Conservation (phyloP, 1,139 yeast genomes). For the Suhomyces maxii region DNA sequence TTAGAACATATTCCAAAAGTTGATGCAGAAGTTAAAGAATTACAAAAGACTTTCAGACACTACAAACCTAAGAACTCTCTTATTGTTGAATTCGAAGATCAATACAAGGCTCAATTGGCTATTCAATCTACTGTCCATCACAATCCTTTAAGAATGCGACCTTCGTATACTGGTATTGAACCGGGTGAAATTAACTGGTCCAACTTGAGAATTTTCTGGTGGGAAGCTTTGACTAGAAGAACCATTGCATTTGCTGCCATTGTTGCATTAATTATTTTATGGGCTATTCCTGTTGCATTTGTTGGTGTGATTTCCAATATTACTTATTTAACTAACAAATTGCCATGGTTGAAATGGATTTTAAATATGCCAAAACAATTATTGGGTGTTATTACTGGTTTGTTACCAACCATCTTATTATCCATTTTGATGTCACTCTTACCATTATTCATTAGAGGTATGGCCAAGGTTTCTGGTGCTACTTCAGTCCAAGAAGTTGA, state of each 20-base stretch:
- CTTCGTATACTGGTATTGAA: slow-evolving; percentile 55
- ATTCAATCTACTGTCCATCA: slow-evolving; percentile 59
- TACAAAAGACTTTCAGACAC: slow-evolving; percentile 49
- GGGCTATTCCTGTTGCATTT: slow-evolving; percentile 95
- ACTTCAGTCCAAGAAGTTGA: slow-evolving; percentile 67
- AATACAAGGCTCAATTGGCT: slow-evolving; percentile 70
- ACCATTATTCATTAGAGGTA: slow-evolving; percentile 65
- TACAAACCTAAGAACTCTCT: slow-evolving; percentile 54
- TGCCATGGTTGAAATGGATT: slow-evolving; percentile 71
- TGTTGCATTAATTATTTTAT: slow-evolving; percentile 64
- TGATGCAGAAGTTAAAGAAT: slow-evolving; percentile 51
- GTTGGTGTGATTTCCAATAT: slow-evolving; percentile 92
- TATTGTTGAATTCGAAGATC: slow-evolving; percentile 70
- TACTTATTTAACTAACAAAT: slow-evolving; percentile 62
- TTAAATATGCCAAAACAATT: slow-evolving; percentile 63
- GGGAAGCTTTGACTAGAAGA: slow-evolving; percentile 69
- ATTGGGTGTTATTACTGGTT: slow-evolving; percentile 80
- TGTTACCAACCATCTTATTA: slow-evolving; percentile 81
- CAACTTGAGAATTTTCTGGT: slow-evolving; percentile 77
- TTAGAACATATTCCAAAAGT: slow-evolving; percentile 54
- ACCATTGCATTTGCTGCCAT: slow-evolving; percentile 61
- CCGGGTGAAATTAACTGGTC: slow-evolving; percentile 68
- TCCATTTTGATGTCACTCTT: slow-evolving; percentile 79
- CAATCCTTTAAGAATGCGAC: slow-evolving; percentile 50
- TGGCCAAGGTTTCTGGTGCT: slow-evolving; percentile 69